Conservation (phyloP, 345 rosid genomes). For the Moricandia arvensis region DNA sequence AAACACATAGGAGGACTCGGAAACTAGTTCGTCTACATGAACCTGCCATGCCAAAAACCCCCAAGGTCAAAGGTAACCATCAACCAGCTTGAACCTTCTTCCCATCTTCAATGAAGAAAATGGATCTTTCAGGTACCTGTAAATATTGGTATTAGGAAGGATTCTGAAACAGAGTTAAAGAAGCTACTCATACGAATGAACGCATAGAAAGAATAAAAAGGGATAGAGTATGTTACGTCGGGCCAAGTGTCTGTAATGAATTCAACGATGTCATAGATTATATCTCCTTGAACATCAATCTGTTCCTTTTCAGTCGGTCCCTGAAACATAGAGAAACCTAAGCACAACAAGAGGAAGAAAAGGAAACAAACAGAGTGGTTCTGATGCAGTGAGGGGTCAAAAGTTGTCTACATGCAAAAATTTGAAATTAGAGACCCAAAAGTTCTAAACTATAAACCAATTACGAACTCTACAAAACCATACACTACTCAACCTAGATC, state of each 20-base stretch:
- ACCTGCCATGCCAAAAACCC: slow-evolving; percentile 15
- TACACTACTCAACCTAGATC: neutral
- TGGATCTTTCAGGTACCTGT: slow-evolving; percentile 82
- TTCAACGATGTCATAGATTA: slow-evolving; percentile 78
- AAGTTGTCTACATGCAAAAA: neutral
- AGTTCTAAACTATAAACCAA: neutral
- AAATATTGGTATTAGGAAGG: neutral
- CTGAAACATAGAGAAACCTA: slow-evolving; percentile 37
- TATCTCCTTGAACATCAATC: slow-evolving; percentile 98
- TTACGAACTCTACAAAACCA: neutral
- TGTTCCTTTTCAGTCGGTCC: slow-evolving; percentile 98
- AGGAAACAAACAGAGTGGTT: neutral
- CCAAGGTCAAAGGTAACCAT: neutral
- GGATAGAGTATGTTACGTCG: slow-evolving; percentile 46
- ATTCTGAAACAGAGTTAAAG: neutral
- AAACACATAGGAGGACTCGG: slow-evolving; percentile 11
- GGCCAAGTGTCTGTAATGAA: slow-evolving; percentile 88
- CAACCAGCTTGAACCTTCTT: slow-evolving; percentile 72
- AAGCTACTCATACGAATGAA: neutral
- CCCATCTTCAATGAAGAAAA: slow-evolving; percentile 89
- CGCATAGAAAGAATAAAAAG: neutral
- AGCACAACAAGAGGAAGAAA: slow-evolving; percentile 1
- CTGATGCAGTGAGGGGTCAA: neutral
- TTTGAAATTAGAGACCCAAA: no score
- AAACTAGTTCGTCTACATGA: slow-evolving; percentile 30